Evolutionary conservation across 139 green algal species (phyloP), one percentile per base, ranked within the genome.

Genomic region (Pseudopediastrum boryanum): DNA sequence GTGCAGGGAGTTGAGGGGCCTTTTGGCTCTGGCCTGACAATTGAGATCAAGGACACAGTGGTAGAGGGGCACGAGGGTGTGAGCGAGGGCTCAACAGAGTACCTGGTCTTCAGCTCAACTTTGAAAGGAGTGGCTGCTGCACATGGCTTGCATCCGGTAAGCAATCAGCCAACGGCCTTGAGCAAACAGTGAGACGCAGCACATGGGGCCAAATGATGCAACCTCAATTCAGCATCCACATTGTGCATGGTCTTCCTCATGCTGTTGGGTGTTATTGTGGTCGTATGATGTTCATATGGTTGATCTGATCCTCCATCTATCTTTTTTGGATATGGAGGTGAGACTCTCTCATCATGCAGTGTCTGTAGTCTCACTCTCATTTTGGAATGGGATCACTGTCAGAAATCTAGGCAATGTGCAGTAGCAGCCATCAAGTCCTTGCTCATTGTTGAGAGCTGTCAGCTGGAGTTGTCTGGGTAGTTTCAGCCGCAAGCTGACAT

Each of bases 71-170:
- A 78, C 46, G 75, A 74, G 48, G 75, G 75, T 2, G 85, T 86
- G 59, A 90, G 71, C 12, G 62, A 83, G 63, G 92, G 92, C 3
- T 93, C 85, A 1, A 83, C 88, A 5, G 92, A 96, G 84, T 96
- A 94, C 80, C 78, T 96, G n/a, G 92, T 96, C 8, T 96, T 93
- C 69, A 66, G 63, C n/a, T 92, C 80, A 36, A 84, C 85, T 4
- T 81, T 96, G 52, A 61, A 79, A 27, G 82, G 35, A 2, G 79
- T 94, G 41, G 91, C 88, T 35, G 66, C 51, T 4, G 52, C 86
- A 48, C 73, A 83, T 65, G 90, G 85, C n/a, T 71, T 96, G 64
- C 43, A 87, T 16, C 90, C 89, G 23, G 85, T 96, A 13, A 69
- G 59, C n/a, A n/a, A n/a, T n/a, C n/a, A n/a, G 64, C 50, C 50